phyloP scores from a whole-genome alignment of 371 early-diverging fungal genomes.

The Catenaria anguillulae region DNA sequence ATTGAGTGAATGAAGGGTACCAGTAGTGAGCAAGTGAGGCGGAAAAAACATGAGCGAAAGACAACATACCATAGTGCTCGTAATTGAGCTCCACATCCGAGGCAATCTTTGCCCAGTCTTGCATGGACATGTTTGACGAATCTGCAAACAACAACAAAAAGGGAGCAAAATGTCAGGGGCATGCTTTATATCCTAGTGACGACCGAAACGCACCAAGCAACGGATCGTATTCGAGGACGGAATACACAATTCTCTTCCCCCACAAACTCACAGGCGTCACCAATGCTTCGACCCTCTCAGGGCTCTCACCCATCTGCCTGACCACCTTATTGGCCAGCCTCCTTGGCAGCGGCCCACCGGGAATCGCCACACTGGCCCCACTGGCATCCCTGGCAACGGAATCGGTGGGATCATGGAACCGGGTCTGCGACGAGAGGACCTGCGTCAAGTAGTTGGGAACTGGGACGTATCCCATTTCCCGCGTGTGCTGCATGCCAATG shows the following conservation, averaged over 20 bases:
- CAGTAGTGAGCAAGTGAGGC: too few species aligned
- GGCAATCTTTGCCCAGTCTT: constrained; percentile 90
- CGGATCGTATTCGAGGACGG: constrained; percentile 84
- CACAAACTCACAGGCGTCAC: constrained; percentile 84
- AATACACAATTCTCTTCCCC: constrained; percentile 77
- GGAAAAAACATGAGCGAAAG: constrained; percentile 21
- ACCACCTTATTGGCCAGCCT: constrained; percentile 19
- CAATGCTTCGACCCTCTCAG: constrained; percentile 33
- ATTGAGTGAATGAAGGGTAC: too few species aligned
- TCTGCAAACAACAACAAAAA: constrained; percentile 21
- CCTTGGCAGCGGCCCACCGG: constrained; percentile 15
- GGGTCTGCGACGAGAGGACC: constrained; percentile 49
- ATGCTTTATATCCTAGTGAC: too few species aligned
- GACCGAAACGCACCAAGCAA: constrained; percentile 43
- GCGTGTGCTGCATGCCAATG: constrained; percentile 81
- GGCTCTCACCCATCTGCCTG: too few species aligned
- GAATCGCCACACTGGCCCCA: too few species aligned
- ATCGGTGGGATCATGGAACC: constrained; percentile 91
- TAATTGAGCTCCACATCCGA: constrained; percentile 90
- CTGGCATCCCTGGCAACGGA: too few species aligned
- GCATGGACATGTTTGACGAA: constrained; percentile 88
- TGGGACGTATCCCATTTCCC: constrained; percentile 51
- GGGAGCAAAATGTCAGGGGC: too few species aligned
- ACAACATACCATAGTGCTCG: constrained; percentile 59
- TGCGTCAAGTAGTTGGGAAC: constrained; percentile 41